Conservation (phyloP, 768 basidiomycete species). For the Rhodotorula sphaerocarpa region DNA sequence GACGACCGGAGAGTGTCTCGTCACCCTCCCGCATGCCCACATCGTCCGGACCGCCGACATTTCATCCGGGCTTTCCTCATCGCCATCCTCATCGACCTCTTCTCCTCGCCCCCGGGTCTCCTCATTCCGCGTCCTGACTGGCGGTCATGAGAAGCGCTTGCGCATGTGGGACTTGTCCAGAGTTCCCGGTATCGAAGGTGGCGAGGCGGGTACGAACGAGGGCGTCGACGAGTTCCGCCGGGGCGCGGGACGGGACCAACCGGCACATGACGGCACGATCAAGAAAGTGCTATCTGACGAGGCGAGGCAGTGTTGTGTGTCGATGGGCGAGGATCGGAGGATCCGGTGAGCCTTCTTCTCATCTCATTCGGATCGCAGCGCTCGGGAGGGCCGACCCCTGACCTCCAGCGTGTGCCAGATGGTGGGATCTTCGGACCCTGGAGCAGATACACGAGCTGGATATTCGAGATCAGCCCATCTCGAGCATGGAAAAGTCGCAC, state of each 20-base stretch:
- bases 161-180: slow-evolving; percentile 81
- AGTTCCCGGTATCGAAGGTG: slow-evolving; percentile 45
- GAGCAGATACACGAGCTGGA: slow-evolving; percentile 54
- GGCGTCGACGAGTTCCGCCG: slow-evolving; percentile 17
- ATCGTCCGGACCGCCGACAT: slow-evolving; percentile 95
- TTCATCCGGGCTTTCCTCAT: slow-evolving; percentile 49
- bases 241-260: slow-evolving; percentile 45
- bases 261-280: slow-evolving; percentile 78
- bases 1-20: slow-evolving; percentile 59
- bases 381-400: too few species aligned
- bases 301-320: slow-evolving; percentile 57
- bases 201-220: background rate
- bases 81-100: background rate
- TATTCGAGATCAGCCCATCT: slow-evolving; percentile 71
- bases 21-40: slow-evolving; percentile 97
- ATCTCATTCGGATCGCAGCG: too few species aligned
- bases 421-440: slow-evolving; percentile 90
- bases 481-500: slow-evolving; percentile 83
- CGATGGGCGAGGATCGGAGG: slow-evolving; percentile 82
- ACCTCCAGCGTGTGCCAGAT: too few species aligned
- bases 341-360: slow-evolving; percentile 59
- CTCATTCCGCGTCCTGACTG: slow-evolving; percentile 65
- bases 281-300: slow-evolving; percentile 92
- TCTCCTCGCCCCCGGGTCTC: background rate
- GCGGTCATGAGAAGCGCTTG: slow-evolving; percentile 95